Percentiles rank a stretch among this genome's conserved stretches.
Evolutionary conservation across 202 grass and related monocot genomes (phyloP).

Genomic region (Carex arenaria): DNA sequence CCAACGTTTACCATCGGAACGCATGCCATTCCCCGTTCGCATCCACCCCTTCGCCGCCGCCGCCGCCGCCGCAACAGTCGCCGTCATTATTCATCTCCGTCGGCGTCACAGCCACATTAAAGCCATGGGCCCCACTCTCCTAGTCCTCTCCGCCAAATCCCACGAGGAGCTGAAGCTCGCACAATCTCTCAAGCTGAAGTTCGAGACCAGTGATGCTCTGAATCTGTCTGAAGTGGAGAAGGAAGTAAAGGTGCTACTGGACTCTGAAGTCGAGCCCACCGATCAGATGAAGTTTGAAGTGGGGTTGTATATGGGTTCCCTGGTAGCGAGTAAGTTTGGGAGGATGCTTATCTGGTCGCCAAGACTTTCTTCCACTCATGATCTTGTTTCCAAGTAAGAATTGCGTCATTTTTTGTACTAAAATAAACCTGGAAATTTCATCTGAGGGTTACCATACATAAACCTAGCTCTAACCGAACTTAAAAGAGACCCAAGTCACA

Average conservation of each 20-base stretch:
- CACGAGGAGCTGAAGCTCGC: slow-evolving; percentile 38
- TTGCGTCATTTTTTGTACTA: neutral
- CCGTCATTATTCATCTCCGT: neutral
- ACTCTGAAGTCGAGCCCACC: slow-evolving; percentile 8
- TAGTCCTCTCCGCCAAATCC: slow-evolving; percentile 59
- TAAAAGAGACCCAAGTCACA: neutral
- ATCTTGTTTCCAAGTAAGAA: slow-evolving; percentile 61
- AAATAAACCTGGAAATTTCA: neutral
- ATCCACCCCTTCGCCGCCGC: slow-evolving; percentile 29
- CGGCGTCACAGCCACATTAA: neutral
- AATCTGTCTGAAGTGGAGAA: neutral
- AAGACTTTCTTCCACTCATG: slow-evolving; percentile 78
- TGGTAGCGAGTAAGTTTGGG: slow-evolving; percentile 52
- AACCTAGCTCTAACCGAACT: neutral
- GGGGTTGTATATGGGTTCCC: slow-evolving; percentile 48
- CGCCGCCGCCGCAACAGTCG: slow-evolving; percentile 10
- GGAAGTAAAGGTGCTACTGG: slow-evolving; percentile 29
- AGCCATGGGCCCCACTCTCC: slow-evolving; percentile 9
- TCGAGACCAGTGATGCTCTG: slow-evolving; percentile 9
- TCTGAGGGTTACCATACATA: neutral
- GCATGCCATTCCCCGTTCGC: slow-evolving; percentile 36
- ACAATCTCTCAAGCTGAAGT: slow-evolving; percentile 22
- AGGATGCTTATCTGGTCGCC: slow-evolving; percentile 76
- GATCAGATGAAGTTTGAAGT: slow-evolving; percentile 27
- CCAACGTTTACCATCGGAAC: neutral